Evolutionary conservation across 352 stramenopile genomes (phyloP), one percentile per base, ranked within the genome.

Genomic region (Phytophthora aleatoria): DNA sequence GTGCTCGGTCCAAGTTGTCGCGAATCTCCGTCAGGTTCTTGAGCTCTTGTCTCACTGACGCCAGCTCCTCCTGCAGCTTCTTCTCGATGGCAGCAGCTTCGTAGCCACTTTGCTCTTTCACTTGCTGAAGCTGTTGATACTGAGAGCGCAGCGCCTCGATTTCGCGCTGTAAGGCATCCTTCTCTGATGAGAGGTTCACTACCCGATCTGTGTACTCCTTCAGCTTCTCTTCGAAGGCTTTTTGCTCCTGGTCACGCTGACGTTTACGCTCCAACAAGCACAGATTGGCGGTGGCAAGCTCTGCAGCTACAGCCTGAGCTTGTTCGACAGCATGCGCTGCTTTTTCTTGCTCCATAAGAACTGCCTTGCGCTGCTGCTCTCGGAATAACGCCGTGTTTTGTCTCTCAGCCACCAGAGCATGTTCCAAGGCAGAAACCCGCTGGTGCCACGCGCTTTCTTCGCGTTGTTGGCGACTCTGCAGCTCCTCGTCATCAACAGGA

Each of bases 271-370:
- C 85, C 4, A 77, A 68, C 3, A 94, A 57, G 36, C 85, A 94
- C 27, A 94, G 28, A 44, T 94, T 94, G 2, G 85, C 85, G 0
- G 84, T 80, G 16, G 87, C 77, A 13, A 93, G 72, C 50, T 93
- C 84, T 20, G 80, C 63, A 0, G 65, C 55, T 8, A 91, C 62
- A 5, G 72, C 63, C 20, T 74, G 67, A 15, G 61, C 67, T 53
- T 87, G 79, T 1, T 65, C 62, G 3, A 77, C 51, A 12, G 76
- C 69, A 53, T 93, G 81, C 0, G 36, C 52, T 3, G 76, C 64
- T 16, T 76, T 76, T n/a, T 91, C 85, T 51, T 67, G 43, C 45
- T 81, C 81, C 26, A 73, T 73, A 1, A 24, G 28, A 1, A 91
- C 28, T 9, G 74, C 69, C 3, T 63, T 60, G 7, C 56, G 44